Evolutionary conservation across 108 stramenopile species (phyloP).

Genomic region (Nitzschia palea): DNA sequence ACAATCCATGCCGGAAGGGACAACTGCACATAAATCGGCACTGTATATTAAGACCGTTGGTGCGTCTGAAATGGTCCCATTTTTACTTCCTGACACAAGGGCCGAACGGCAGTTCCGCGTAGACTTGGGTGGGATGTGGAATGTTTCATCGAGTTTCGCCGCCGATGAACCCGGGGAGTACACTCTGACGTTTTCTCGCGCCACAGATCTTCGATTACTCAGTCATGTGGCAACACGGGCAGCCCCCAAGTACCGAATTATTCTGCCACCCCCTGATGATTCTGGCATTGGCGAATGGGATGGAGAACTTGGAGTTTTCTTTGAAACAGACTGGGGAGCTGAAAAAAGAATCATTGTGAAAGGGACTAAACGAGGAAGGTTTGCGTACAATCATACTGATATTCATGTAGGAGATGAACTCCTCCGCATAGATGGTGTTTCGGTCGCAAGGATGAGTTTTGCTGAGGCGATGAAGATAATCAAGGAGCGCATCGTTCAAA

Average conservation of each 20-base stretch:
- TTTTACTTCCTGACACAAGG: constrained; percentile 82
- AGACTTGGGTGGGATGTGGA: constrained; percentile 66
- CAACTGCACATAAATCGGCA: constrained; percentile 74
- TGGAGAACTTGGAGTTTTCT: constrained; percentile 91
- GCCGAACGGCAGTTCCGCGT: constrained; percentile 73
- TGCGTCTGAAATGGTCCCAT: constrained; percentile 59
- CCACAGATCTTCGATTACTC: constrained; percentile 65
- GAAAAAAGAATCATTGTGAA: constrained; percentile 86
- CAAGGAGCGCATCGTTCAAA: constrained; percentile 40
- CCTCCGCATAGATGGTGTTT: constrained; percentile 72
- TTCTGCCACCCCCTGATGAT: constrained; percentile 58
- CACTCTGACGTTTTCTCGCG: constrained; percentile 43
- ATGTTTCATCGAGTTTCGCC: constrained; percentile 70
- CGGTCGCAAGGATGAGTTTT: constrained; percentile 69
- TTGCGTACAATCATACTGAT: constrained; percentile 80
- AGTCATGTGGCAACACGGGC: constrained; percentile 74
- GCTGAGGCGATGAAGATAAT: constrained; percentile 84
- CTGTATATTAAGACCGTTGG: constrained; percentile 61
- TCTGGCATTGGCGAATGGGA: constrained; percentile 40
- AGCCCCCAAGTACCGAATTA: constrained; percentile 76
- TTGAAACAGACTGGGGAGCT: constrained; percentile 92
- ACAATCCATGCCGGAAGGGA: constrained; percentile 35
- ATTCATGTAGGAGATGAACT: constrained; percentile 92
- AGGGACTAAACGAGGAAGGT: constrained; percentile 79
- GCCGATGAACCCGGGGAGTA: constrained; percentile 73